A percentile compares a stretch with the other conserved stretches of the same genome.
Conservation (phyloP, 768 basidiomycete genomes). For the Suillus subaureus region DNA sequence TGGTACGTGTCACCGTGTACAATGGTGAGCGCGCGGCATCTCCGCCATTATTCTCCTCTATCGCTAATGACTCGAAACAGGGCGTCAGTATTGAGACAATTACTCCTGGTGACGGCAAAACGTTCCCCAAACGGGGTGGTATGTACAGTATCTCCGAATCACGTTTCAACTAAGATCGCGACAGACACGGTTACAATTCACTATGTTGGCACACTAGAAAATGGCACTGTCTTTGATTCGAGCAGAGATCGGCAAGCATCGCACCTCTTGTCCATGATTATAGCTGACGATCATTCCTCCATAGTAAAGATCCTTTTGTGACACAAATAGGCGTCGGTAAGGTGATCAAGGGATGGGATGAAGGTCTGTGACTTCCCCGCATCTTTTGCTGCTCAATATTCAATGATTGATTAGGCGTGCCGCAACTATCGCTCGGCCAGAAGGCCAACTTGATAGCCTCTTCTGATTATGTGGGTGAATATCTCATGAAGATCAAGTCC, state of each 20-base stretch:
- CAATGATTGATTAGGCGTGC: constrained; percentile 58
- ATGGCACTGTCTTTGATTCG: constrained; percentile 75
- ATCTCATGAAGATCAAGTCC: constrained; percentile 8
- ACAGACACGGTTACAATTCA: constrained; percentile 75
- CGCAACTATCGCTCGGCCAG: constrained; percentile 72
- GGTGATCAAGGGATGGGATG: constrained; percentile 92
- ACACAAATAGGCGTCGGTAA: constrained; percentile 78
- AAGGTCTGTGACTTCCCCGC: constrained; percentile 51
- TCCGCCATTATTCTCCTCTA: constrained; percentile 3
- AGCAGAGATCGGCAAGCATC: constrained; percentile 68
- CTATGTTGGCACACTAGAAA: constrained; percentile 70
- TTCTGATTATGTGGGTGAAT: constrained; percentile 72
- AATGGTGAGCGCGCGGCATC: constrained; percentile 30
- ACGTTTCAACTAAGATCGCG: constrained; percentile 19
- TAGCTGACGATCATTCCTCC: constrained; percentile 14
- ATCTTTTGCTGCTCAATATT: not conserved
- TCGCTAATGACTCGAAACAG: constrained; percentile 37
- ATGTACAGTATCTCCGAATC: constrained; percentile 32
- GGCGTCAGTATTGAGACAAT: constrained; percentile 70
- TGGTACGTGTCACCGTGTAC: constrained; percentile 30
- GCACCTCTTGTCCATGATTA: not conserved
- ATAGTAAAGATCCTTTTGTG: constrained; percentile 59
- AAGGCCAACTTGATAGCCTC: constrained; percentile 69
- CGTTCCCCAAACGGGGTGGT: constrained; percentile 75
- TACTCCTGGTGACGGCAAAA: constrained; percentile 59